Base-by-base conservation (phyloP, 805 yeast species). In the Cyberlindnera euphorbiae region DNA sequence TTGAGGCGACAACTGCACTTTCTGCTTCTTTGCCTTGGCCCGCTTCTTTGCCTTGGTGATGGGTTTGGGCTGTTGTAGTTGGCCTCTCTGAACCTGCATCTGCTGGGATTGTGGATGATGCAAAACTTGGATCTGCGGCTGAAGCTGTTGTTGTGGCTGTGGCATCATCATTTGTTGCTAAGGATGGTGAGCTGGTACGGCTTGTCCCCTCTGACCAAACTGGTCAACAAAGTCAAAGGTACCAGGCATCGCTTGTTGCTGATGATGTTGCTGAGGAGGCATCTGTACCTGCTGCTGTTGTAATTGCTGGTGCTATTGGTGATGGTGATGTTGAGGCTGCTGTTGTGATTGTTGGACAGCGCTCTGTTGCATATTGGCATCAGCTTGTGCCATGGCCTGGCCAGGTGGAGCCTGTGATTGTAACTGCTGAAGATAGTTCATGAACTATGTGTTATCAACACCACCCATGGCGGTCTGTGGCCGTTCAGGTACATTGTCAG, bases 401-500 rank as follows among this genome's bases (percentile, higher is more conserved):
- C 22, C 22, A 19, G 22, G 28, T 22, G 26, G 39, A 9, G 12
- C 27, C n/a, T 37, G 39, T 13, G 30, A 28, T 11, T 8, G 21
- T 17, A 13, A 38, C 17, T 29, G 43, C 9, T 28, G 44, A 5
- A 19, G 35, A 32, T 17, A 19, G 32, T 22, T 23, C 36, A 35
- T 21, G 13, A 23, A 31, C 13, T 34, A 37, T 13, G 39, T 6
- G 15, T 8, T 3, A 28, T 33, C 31, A 17, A 36, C 40, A 6
- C 24, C 32, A 13, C 39, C 40, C 32, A 31, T 28, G 17, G 47
- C 39, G 3, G 40, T 24, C 31, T 36, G 45, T 23, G 40, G 45
- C 5, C 41, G 33, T 27, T 34, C 40, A 8, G 44, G 39, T 11
- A 36, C 23, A 11, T 30, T 39, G 10, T 41, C 40, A 19, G 9